These are phyloP conservation scores for Starmerella bacillaris DNA, from an alignment of 805 yeast genomes.

Conservation along the genomic window DNA sequence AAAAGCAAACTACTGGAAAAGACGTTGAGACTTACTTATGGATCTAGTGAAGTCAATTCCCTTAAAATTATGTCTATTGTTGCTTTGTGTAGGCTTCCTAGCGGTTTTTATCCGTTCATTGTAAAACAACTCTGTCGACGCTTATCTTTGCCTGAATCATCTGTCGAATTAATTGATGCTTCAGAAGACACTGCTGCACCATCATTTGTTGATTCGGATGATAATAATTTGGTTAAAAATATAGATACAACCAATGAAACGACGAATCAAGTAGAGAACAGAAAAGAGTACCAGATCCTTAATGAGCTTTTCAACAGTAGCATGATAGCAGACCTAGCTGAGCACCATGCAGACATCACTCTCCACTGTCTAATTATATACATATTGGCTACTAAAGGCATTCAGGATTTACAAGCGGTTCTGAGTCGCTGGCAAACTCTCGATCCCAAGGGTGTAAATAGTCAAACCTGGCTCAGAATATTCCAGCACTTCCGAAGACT, in stretches of 20 bases:
- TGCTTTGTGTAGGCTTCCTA: not conserved
- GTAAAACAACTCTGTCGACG: too few relatives aligned
- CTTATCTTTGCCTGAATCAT: too few relatives aligned
- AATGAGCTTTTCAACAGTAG: too few relatives aligned
- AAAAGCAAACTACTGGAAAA: conserved; percentile 2
- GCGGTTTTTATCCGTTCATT: conserved; percentile 1
- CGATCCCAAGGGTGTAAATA: conserved; percentile 14
- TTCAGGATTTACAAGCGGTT: conserved; percentile 15
- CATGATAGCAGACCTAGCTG: too few relatives aligned
- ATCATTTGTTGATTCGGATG: too few relatives aligned
- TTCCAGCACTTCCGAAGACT: conserved; percentile 18
- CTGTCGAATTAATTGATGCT: too few relatives aligned
- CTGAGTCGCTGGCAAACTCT: conserved; percentile 11
- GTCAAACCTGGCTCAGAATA: conserved; percentile 15
- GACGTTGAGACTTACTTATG: conserved; percentile 1
- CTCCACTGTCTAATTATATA: conserved; percentile 17
- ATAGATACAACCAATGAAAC: too few relatives aligned
- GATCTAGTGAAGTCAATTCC: not conserved
- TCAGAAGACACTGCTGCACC: too few relatives aligned
- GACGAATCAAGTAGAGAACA: too few relatives aligned
- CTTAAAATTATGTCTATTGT: not conserved
- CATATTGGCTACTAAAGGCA: conserved; percentile 17
- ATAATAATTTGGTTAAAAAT: too few relatives aligned
- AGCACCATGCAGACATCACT: too few relatives aligned
- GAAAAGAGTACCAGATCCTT: too few relatives aligned